These are phyloP conservation scores for Orobanche coerulescens DNA, from an alignment of 257 asterid genomes.

Conservation along the genomic window DNA sequence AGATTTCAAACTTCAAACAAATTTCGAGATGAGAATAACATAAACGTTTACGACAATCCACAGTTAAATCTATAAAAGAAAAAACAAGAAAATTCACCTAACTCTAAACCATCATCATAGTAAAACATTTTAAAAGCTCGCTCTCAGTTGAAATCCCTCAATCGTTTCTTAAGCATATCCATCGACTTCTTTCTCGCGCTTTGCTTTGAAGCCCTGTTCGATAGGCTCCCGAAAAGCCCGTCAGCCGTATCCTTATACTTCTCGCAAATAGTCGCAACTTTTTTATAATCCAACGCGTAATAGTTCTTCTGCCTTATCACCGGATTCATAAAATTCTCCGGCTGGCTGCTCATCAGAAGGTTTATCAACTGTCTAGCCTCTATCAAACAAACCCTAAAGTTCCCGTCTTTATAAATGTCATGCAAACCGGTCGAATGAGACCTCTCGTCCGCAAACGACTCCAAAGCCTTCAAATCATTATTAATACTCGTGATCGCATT, in stretches of 20 bases:
- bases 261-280: slow-evolving; percentile 76
- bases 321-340: slow-evolving; percentile 94
- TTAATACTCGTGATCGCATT: slow-evolving; percentile 56
- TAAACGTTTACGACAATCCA: too few species aligned
- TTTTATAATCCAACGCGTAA: slow-evolving; percentile 64
- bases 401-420: slow-evolving; percentile 66
- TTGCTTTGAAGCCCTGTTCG: slow-evolving; percentile 67
- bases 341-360: slow-evolving; percentile 82
- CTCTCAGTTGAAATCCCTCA: slow-evolving; percentile 73
- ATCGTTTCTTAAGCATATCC: slow-evolving; percentile 71
- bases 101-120: slow-evolving; percentile 15
- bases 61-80: too few species aligned
- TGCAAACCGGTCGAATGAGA: slow-evolving; percentile 67
- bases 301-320: slow-evolving; percentile 79
- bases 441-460: slow-evolving; percentile 76
- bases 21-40: too few species aligned
- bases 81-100: slow-evolving; percentile 24
- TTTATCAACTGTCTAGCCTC: slow-evolving; percentile 78
- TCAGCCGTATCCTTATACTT: slow-evolving; percentile 77
- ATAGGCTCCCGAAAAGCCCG: slow-evolving; percentile 83
- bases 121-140: neutral
- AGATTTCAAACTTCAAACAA: too few species aligned
- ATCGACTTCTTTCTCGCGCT: slow-evolving; percentile 76
- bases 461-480: slow-evolving; percentile 60
- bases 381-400: slow-evolving; percentile 59